A percentile compares a stretch with the other conserved stretches of the same genome.
These are phyloP conservation scores for Neonectria coccinea DNA, from an alignment of 2,329 filamentous ascomycete genomes.

Conservation along the genomic window DNA sequence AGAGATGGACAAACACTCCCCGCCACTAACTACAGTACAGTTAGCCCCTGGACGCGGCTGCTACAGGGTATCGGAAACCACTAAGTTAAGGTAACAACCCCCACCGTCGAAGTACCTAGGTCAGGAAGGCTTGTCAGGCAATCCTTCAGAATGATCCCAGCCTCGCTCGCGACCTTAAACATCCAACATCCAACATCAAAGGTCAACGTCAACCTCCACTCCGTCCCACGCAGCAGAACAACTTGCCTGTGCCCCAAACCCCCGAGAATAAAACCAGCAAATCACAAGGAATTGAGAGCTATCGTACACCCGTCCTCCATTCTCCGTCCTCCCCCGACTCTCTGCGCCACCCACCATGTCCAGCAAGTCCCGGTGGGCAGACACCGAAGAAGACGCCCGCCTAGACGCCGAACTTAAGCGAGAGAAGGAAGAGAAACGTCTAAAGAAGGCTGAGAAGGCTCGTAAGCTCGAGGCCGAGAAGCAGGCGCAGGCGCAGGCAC, in stretches of 20 bases:
- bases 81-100: not conserved
- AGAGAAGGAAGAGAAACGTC: slow-evolving; percentile 91
- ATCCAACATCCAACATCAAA: slow-evolving; percentile 6
- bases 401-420: slow-evolving; percentile 77
- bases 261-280: not conserved
- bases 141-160: slow-evolving; percentile 7
- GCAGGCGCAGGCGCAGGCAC: slow-evolving; percentile 51
- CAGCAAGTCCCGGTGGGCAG: slow-evolving; percentile 86
- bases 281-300: not conserved
- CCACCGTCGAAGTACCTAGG: not conserved
- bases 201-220: not conserved
- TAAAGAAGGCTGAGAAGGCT: slow-evolving; percentile 84
- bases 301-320: not conserved
- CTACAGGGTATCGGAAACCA: slow-evolving; percentile 2
- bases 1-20: not conserved
- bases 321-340: not conserved
- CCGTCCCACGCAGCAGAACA: not conserved
- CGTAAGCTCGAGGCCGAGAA: slow-evolving; percentile 68
- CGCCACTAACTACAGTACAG: slow-evolving; percentile 6
- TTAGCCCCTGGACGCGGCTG: not conserved
- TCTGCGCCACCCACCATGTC: slow-evolving; percentile 61
- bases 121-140: no score
- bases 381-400: slow-evolving; percentile 83
- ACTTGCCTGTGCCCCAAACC: not conserved
- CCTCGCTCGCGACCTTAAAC: slow-evolving; percentile 13